A percentile compares a stretch with the other conserved stretches of the same genome.
phyloP scores from a whole-genome alignment of 768 basidiomycete genomes.

The Chalciporus piperatus region DNA sequence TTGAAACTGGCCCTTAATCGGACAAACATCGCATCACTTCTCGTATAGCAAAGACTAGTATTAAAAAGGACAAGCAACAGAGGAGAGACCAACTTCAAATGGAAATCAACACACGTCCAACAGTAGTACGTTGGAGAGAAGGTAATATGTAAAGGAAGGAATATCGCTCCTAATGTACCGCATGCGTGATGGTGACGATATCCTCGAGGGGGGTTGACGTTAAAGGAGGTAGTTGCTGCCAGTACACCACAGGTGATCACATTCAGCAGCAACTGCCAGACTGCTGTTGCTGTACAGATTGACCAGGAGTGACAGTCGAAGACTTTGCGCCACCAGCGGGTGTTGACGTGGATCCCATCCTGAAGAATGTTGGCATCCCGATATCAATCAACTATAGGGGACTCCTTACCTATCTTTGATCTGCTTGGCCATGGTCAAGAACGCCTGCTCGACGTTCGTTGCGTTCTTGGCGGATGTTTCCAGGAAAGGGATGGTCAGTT shows the following conservation, averaged over 20 bases:
- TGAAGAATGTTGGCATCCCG: slow-evolving; percentile 26
- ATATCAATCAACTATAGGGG: not conserved
- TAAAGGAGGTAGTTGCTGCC: slow-evolving; percentile 14
- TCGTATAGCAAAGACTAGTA: slow-evolving; percentile 11
- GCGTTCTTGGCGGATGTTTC: slow-evolving; percentile 99
- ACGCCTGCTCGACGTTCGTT: slow-evolving; percentile 98
- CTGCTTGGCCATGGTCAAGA: slow-evolving; percentile 98
- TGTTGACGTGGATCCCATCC: slow-evolving; percentile 83
- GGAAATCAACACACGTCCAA: slow-evolving; percentile 1
- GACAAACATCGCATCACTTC: no score
- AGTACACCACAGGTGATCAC: slow-evolving; percentile 14
- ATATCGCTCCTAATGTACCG: slow-evolving; percentile 33
- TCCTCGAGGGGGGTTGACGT: slow-evolving; percentile 17
- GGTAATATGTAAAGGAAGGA: slow-evolving; percentile 33
- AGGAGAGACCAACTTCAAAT: slow-evolving; percentile 3
- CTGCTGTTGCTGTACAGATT: slow-evolving; percentile 75
- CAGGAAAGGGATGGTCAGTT: slow-evolving; percentile 89
- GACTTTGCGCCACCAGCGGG: slow-evolving; percentile 76
- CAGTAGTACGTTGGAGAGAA: slow-evolving; percentile 22
- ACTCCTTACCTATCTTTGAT: slow-evolving; percentile 79
- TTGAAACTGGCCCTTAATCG: no score
- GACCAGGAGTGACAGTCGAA: slow-evolving; percentile 79
- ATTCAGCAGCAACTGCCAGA: slow-evolving; percentile 77
- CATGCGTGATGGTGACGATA: slow-evolving; percentile 27
- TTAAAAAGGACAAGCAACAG: slow-evolving; percentile 24